A percentile compares a stretch with the other conserved stretches of the same genome.
Conservation (phyloP, 75 land plant genomes). For the Picea sitchensis region DNA sequence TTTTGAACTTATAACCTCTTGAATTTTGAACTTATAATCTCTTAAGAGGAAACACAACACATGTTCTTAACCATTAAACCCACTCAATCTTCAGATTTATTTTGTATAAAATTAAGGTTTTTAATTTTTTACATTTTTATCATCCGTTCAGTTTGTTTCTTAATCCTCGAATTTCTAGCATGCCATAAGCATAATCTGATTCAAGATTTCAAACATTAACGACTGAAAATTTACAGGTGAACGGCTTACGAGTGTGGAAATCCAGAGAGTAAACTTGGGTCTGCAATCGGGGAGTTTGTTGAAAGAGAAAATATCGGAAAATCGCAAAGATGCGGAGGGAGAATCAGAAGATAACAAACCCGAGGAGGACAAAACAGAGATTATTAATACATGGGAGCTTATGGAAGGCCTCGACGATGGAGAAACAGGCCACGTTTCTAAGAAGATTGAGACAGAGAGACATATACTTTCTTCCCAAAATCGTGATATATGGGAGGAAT, state of each 20-base stretch:
- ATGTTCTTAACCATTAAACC: too few relatives aligned
- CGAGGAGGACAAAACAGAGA: not conserved
- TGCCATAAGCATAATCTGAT: not conserved
- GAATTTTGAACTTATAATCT: too few relatives aligned
- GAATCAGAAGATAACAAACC: not conserved
- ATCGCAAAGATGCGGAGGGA: not conserved
- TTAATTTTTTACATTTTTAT: too few relatives aligned
- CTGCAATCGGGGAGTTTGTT: not conserved
- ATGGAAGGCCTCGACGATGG: constrained; percentile 9
- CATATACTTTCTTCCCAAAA: too few relatives aligned
- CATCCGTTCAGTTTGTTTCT: too few relatives aligned
- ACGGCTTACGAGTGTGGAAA: not conserved
- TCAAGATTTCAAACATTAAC: not conserved
- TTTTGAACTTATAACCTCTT: too few relatives aligned
- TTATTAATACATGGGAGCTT: constrained; percentile 10
- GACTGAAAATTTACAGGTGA: not conserved
- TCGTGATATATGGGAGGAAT: not conserved
- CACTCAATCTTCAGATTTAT: too few relatives aligned
- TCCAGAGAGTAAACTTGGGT: not conserved
- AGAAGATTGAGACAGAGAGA: too few relatives aligned
- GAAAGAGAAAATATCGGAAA: not conserved
- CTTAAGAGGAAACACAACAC: too few relatives aligned
- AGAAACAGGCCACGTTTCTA: not conserved
- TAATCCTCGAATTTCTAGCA: not conserved
- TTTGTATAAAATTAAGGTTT: too few relatives aligned